Conservation (phyloP, 2,329 filamentous ascomycete genomes). For the Trematosphaeria pertusa region DNA sequence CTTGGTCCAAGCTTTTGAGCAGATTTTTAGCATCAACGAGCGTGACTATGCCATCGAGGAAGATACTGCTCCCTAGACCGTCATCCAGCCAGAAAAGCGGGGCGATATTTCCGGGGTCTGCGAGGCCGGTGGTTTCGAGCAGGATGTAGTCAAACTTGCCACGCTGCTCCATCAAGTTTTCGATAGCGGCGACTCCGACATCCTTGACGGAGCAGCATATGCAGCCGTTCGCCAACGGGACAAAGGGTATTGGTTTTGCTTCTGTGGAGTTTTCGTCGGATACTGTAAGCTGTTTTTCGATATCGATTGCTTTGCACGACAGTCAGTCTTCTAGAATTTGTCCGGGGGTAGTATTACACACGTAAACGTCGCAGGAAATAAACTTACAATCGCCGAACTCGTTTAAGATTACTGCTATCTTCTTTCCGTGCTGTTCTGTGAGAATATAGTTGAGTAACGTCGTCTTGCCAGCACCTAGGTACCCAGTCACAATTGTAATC, state of each 20-base stretch:
- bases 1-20: constrained; percentile 78
- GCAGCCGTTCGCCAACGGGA: constrained; percentile 95
- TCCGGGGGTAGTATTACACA: too few species aligned
- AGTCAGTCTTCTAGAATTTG: too few species aligned
- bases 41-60: constrained; percentile 95
- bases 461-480: constrained; percentile 94
- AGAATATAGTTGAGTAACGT: constrained; percentile 96
- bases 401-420: constrained; percentile 97
- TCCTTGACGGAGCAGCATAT: constrained; percentile 99
- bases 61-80: constrained; percentile 91
- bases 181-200: constrained; percentile 90
- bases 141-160: constrained; percentile 97
- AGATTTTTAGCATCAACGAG: constrained; percentile 96
- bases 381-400: constrained; percentile 55
- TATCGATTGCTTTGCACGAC: constrained; percentile 81
- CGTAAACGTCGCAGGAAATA: too few species aligned
- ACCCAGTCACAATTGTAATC: constrained; percentile 88
- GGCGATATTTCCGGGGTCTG: constrained; percentile 93
- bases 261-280: constrained; percentile 55
- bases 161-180: constrained; percentile 92
- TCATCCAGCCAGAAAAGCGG: constrained; percentile 98
- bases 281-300: constrained; percentile 94
- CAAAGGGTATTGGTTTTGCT: constrained; percentile 63
- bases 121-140: constrained; percentile 92
- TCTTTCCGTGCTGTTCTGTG: constrained; percentile 94